phyloP scores from a whole-genome alignment of 768 basidiomycete species.

The Fistulinella prunicolor region DNA sequence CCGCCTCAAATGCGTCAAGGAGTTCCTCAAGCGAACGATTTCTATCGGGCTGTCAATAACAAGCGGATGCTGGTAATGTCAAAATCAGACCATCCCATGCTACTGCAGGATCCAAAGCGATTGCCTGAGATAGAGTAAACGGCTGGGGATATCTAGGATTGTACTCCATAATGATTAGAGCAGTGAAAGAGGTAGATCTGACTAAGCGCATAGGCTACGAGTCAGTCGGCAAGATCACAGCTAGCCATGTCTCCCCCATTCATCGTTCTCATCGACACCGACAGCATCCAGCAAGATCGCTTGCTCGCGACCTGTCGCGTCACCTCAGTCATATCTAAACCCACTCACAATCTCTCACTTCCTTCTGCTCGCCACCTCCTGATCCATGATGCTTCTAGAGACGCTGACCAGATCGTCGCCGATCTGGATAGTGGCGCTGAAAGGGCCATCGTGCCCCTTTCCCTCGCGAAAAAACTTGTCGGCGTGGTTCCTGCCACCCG shows the following conservation, averaged over 20 bases:
- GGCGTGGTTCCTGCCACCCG: constrained; percentile 68
- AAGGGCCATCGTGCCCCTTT: constrained; percentile 72
- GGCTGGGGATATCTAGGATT: constrained; percentile 68
- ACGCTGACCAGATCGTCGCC: constrained; percentile 54
- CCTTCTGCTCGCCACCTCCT: constrained; percentile 48
- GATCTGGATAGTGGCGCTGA: constrained; percentile 77
- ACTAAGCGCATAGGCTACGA: too few relatives aligned
- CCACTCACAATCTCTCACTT: constrained; percentile 29
- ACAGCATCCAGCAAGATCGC: constrained; percentile 43
- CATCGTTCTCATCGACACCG: constrained; percentile 55
- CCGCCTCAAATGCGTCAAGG: constrained; percentile 55
- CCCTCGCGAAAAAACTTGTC: constrained; percentile 64
- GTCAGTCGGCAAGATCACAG: background rate
- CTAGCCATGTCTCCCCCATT: constrained; percentile 38
- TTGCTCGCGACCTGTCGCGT: constrained; percentile 65
- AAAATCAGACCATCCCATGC: constrained; percentile 63
- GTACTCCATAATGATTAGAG: constrained; percentile 53
- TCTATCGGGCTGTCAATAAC: constrained; percentile 41
- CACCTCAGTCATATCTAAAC: constrained; percentile 66
- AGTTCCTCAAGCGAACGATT: constrained; percentile 72
- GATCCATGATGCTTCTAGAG: constrained; percentile 46
- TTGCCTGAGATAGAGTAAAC: constrained; percentile 66
- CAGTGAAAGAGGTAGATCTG: constrained; percentile 1
- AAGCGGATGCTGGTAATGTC: background rate
- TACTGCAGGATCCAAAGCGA: constrained; percentile 58